These are phyloP conservation scores for Candida xiaguanensis DNA, from an alignment of 805 yeast species.

Conservation along the genomic window DNA sequence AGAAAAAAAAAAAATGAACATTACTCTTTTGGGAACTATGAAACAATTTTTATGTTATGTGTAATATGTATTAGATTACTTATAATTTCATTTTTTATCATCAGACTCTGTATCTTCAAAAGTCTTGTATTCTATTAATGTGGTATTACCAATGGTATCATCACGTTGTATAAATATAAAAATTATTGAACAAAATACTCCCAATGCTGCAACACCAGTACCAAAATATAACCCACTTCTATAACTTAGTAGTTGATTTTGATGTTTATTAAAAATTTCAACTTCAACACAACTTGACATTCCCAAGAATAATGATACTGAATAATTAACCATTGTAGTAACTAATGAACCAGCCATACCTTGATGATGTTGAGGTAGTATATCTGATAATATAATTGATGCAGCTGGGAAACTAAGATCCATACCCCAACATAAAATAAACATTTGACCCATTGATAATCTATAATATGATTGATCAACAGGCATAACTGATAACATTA, in stretches of 20 bases:
- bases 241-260: constrained; percentile 39
- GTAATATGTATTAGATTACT: no score
- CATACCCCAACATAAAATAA: constrained; percentile 68
- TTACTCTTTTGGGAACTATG: background rate
- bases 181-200: constrained; percentile 27
- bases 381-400: constrained; percentile 56
- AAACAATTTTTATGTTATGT: background rate
- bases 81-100: background rate
- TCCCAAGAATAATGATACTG: constrained; percentile 68
- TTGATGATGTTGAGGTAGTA: constrained; percentile 59
- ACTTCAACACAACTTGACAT: constrained; percentile 64
- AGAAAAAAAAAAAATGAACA: background rate
- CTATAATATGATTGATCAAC: constrained; percentile 58
- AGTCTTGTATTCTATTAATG: background rate
- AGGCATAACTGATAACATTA: constrained; percentile 55
- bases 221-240: constrained; percentile 59
- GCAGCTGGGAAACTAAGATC: constrained; percentile 77
- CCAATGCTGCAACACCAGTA: constrained; percentile 55
- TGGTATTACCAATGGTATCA: constrained; percentile 4
- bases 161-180: constrained; percentile 16
- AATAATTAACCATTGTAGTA: constrained; percentile 67
- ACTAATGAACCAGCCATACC: constrained; percentile 78
- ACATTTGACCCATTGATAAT: constrained; percentile 51
- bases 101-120: constrained; percentile 2
- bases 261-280: constrained; percentile 13